A percentile compares a stretch with the other conserved stretches of the same genome.
phyloP scores from a whole-genome alignment of 2,329 filamentous ascomycete species.

The Cladosporium sp. region DNA sequence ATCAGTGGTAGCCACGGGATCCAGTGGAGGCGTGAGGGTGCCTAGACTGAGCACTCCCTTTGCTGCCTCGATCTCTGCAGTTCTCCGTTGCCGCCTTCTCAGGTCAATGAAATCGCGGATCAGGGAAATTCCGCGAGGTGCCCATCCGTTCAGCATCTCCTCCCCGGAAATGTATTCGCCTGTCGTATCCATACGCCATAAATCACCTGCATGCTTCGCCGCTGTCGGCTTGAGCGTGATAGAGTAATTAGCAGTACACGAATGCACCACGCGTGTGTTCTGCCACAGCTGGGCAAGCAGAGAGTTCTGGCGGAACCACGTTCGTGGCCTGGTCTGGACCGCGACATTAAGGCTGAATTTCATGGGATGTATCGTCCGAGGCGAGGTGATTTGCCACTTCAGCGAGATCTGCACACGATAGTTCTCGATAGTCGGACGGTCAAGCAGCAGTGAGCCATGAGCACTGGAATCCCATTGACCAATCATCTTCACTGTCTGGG shows the following conservation, averaged over 20 bases:
- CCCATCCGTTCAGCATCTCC: constrained; percentile 79
- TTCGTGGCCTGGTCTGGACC: constrained; percentile 77
- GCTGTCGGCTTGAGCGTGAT: constrained; percentile 81
- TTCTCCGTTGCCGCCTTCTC: constrained; percentile 67
- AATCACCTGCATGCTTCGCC: constrained; percentile 83
- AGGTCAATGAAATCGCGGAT: constrained; percentile 81
- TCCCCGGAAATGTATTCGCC: constrained; percentile 97
- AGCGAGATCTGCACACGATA: constrained; percentile 86
- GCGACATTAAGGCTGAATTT: constrained; percentile 76
- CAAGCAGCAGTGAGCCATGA: constrained; percentile 87
- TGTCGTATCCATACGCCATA: constrained; percentile 94
- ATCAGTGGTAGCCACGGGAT: constrained; percentile 16
- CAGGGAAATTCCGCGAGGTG: constrained; percentile 81
- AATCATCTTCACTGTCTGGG: constrained; percentile 77
- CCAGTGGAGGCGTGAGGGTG: constrained; percentile 44
- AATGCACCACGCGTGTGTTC: constrained; percentile 78
- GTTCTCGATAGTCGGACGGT: constrained; percentile 87
- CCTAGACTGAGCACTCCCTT: constrained; percentile 54
- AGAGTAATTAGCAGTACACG: constrained; percentile 80
- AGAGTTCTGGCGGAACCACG: constrained; percentile 79
- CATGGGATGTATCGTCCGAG: constrained; percentile 82
- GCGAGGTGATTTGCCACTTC: constrained; percentile 79
- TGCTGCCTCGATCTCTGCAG: constrained; percentile 75
- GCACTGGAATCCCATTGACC: constrained; percentile 96
- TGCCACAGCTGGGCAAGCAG: constrained; percentile 87